Evolutionary conservation across 2,329 filamentous ascomycete species (phyloP).

Genomic region (Fusarium sp.): DNA sequence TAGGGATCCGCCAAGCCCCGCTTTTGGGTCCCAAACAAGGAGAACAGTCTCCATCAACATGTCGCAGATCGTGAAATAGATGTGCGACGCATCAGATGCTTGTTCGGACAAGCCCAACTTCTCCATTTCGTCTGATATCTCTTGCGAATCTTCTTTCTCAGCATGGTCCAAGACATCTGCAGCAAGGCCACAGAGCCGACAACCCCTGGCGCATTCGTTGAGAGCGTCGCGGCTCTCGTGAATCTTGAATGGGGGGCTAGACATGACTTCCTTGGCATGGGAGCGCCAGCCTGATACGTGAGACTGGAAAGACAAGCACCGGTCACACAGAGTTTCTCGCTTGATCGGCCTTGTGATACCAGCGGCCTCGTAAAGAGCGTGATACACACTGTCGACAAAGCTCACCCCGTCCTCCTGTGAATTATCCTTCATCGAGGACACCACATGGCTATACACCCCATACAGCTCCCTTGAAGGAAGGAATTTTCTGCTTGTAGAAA

Average conservation of each 20-base stretch:
- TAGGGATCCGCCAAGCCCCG: background rate
- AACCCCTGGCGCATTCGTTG: background rate
- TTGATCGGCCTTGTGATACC: background rate
- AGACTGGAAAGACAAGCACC: background rate
- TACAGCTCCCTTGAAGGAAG: background rate
- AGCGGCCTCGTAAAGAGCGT: background rate
- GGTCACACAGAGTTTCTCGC: background rate
- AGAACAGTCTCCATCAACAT: background rate
- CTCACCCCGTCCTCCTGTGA: background rate
- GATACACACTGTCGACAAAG: background rate
- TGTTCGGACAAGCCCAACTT: background rate
- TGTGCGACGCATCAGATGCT: background rate
- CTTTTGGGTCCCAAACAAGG: background rate
- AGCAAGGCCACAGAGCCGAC: background rate
- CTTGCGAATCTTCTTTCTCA: background rate
- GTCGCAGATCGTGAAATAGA: background rate
- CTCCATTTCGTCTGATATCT: background rate
- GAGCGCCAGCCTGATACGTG: background rate
- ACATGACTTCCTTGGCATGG: background rate
- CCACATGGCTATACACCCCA: background rate
- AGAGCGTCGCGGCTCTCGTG: background rate
- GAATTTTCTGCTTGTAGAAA: background rate
- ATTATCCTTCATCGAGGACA: background rate
- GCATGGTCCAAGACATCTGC: background rate
- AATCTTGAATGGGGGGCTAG: background rate